Evolutionary conservation across 306 rosid species (phyloP).

Genomic region (Glycyrrhiza uralensis): DNA sequence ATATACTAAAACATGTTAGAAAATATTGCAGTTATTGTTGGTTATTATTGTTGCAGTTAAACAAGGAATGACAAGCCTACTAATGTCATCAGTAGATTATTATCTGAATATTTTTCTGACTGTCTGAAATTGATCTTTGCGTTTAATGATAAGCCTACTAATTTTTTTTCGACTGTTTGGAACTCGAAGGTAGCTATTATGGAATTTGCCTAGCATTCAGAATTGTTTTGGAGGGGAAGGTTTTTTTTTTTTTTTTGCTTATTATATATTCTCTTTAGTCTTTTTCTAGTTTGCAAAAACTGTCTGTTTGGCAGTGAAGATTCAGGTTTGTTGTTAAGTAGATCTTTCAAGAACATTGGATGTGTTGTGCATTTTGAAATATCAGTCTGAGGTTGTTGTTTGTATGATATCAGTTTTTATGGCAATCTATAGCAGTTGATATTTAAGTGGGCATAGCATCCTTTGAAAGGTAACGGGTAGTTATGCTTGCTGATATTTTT

Average conservation of each 20-base stretch:
- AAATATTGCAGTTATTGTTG: neutral
- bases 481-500: constrained; percentile 14
- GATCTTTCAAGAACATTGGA: neutral
- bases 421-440: neutral
- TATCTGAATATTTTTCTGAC: neutral
- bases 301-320: constrained; percentile 4
- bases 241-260: neutral
- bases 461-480: constrained; percentile 11
- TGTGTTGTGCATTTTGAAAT: constrained; percentile 6
- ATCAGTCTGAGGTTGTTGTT: neutral
- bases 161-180: too few species aligned
- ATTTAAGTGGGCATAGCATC: neutral
- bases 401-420: neutral
- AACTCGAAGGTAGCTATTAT: neutral
- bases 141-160: too few species aligned
- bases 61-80: neutral
- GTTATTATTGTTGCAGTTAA: neutral
- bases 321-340: neutral
- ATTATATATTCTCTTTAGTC: neutral
- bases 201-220: neutral
- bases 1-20: neutral
- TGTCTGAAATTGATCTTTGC: neutral
- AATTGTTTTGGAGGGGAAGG: constrained; percentile 3
- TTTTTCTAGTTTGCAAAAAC: neutral
- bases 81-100: neutral